A percentile compares a stretch with the other conserved stretches of the same genome.
Conservation (phyloP, 805 yeast species). For the Candida germanica region DNA sequence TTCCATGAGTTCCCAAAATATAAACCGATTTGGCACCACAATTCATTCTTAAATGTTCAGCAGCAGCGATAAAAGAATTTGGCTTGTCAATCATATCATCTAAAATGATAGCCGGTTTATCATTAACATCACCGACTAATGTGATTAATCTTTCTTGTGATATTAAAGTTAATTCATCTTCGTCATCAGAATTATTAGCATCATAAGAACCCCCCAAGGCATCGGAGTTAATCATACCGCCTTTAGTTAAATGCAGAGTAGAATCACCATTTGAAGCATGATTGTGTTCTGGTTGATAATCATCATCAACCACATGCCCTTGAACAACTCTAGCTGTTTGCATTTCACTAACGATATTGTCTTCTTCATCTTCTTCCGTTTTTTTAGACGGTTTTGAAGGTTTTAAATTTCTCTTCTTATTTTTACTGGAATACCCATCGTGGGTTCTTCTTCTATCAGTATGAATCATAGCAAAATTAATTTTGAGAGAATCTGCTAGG, state of each 20-base stretch:
- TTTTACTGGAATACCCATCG: slow-evolving; percentile 46
- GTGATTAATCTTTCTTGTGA: slow-evolving; percentile 86
- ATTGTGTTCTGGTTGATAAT: slow-evolving; percentile 30
- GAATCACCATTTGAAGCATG: neutral
- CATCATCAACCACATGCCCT: slow-evolving; percentile 96
- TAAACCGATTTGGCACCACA: slow-evolving; percentile 94
- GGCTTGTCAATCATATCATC: slow-evolving; percentile 99
- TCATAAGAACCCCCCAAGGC: slow-evolving; percentile 82
- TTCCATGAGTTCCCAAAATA: slow-evolving; percentile 93
- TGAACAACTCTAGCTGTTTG: slow-evolving; percentile 95
- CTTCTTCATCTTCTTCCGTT: slow-evolving; percentile 56
- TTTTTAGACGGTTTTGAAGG: slow-evolving; percentile 11
- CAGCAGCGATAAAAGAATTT: slow-evolving; percentile 91
- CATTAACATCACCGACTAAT: slow-evolving; percentile 91
- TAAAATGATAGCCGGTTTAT: slow-evolving; percentile 85
- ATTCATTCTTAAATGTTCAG: slow-evolving; percentile 92
- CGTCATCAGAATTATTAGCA: slow-evolving; percentile 75
- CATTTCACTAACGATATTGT: slow-evolving; percentile 71
- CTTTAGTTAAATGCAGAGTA: slow-evolving; percentile 8
- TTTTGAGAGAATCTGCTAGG: slow-evolving; percentile 92
- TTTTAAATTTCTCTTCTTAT: slow-evolving; percentile 47
- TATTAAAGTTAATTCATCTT: slow-evolving; percentile 64
- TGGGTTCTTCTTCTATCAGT: slow-evolving; percentile 92
- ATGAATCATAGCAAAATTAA: slow-evolving; percentile 98
- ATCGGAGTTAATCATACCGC: slow-evolving; percentile 35